A percentile compares a stretch with the other conserved stretches of the same genome.
These are phyloP conservation scores for Curvularia sp. DNA, from an alignment of 2,329 filamentous ascomycete genomes.

Conservation along the genomic window DNA sequence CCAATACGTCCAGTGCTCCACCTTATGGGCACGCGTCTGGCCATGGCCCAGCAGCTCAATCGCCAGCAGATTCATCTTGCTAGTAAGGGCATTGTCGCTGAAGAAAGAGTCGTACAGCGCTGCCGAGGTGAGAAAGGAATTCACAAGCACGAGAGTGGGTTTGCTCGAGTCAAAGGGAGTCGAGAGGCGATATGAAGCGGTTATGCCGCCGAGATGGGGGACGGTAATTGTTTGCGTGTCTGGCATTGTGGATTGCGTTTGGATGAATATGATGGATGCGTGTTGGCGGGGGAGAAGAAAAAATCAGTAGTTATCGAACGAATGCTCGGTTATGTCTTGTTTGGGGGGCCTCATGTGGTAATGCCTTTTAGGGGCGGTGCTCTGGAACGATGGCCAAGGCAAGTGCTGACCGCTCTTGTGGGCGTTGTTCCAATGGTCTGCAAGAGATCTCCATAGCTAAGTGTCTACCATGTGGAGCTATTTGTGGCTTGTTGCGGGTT, in stretches of 20 bases:
- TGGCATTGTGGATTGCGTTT: constrained; percentile 27
- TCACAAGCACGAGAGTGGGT: constrained; percentile 60
- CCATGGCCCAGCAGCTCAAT: constrained; percentile 63
- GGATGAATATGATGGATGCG: neutral
- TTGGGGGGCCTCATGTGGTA: neutral
- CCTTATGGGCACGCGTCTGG: constrained; percentile 51
- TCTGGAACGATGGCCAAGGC: too few species aligned
- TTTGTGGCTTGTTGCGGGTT: neutral
- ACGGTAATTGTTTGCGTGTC: constrained; percentile 53
- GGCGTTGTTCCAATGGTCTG: neutral
- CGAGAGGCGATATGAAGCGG: constrained; percentile 57
- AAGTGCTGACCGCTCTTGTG: neutral
- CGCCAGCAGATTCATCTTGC: constrained; percentile 58
- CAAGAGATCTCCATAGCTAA: neutral
- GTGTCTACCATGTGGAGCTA: neutral
- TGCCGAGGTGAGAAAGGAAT: constrained; percentile 59
- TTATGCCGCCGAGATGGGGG: constrained; percentile 59
- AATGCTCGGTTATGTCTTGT: neutral
- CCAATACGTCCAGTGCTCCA: constrained; percentile 63
- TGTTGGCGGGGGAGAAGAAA: neutral
- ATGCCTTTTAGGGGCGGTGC: neutral
- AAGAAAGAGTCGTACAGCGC: constrained; percentile 55
- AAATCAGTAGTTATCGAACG: neutral
- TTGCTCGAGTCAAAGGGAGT: constrained; percentile 49
- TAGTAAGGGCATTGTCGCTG: constrained; percentile 44